Conservation (phyloP, 2,329 filamentous ascomycete genomes). For the Xylariaceae sp. region DNA sequence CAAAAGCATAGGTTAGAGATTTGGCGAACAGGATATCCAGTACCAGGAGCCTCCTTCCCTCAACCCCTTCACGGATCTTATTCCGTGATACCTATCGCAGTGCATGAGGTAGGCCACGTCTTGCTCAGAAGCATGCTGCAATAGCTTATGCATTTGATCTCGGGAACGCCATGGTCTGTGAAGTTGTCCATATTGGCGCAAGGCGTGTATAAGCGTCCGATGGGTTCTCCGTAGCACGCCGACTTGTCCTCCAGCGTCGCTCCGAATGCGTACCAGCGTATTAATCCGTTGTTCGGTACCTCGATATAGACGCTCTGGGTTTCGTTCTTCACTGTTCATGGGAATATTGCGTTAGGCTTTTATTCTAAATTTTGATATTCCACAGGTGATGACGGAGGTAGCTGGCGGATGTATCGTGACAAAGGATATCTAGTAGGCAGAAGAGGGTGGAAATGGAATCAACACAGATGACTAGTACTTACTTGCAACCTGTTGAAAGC, state of each 20-base stretch:
- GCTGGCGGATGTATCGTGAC: too few relatives aligned
- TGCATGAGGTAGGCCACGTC: constrained; percentile 12
- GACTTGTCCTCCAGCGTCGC: constrained; percentile 5
- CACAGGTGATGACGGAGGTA: too few relatives aligned
- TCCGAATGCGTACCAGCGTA: constrained; percentile 20
- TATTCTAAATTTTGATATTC: too few relatives aligned
- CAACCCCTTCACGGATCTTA: background rate
- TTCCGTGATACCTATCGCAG: constrained; percentile 8
- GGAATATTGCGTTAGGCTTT: too few relatives aligned
- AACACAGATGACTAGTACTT: too few relatives aligned
- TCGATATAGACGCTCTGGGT: constrained; percentile 18
- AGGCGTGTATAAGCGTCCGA: constrained; percentile 12
- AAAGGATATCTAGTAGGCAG: too few relatives aligned
- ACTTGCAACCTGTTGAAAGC: background rate
- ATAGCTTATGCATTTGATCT: constrained; percentile 17
- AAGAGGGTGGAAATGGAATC: too few relatives aligned
- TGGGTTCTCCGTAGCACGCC: constrained; percentile 13
- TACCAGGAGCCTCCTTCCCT: background rate
- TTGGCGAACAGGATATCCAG: too few relatives aligned
- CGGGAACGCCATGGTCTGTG: constrained; percentile 1
- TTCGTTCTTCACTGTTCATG: constrained; percentile 14
- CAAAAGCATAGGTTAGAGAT: too few relatives aligned
- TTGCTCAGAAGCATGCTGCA: constrained; percentile 14
- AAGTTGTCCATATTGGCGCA: constrained; percentile 13
- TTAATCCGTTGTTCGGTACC: constrained; percentile 20